A percentile compares a stretch with the other conserved stretches of the same genome.
Evolutionary conservation across 768 basidiomycete species (phyloP).

Genomic region (Mycena albidolilacea): DNA sequence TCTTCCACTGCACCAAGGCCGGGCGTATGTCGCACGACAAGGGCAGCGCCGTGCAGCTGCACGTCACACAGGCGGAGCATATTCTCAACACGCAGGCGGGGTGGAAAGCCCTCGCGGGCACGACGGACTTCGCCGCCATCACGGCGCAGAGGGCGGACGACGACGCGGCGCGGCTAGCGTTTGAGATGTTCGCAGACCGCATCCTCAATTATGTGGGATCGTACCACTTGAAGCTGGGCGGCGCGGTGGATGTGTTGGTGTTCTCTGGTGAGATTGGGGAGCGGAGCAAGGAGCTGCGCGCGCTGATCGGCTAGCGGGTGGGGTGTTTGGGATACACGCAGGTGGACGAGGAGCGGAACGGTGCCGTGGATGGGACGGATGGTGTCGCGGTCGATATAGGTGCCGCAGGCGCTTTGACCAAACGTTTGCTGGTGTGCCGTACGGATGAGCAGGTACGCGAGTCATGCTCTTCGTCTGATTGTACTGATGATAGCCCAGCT

Average conservation of each 20-base stretch:
- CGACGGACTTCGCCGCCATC: constrained; percentile 86
- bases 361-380: constrained; percentile 49
- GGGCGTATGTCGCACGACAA: constrained; percentile 71
- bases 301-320: constrained; percentile 67
- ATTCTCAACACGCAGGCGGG: constrained; percentile 85
- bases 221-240: constrained; percentile 81
- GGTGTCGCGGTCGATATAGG: constrained; percentile 67
- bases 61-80: constrained; percentile 78
- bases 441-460: constrained; percentile 75
- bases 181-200: constrained; percentile 84
- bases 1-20: constrained; percentile 85
- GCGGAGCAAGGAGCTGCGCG: constrained; percentile 71
- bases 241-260: constrained; percentile 82
- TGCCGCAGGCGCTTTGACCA: constrained; percentile 41
- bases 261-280: constrained; percentile 95
- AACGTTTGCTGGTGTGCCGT: constrained; percentile 69
- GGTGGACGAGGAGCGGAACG: constrained; percentile 66
- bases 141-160: constrained; percentile 57
- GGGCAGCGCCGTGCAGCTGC: constrained; percentile 59
- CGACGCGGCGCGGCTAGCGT: constrained; percentile 72
- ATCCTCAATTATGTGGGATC: constrained; percentile 80
- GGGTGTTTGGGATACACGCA: constrained; percentile 73
- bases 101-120: constrained; percentile 84
- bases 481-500: constrained; percentile 39
- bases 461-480: constrained; percentile 8